Base-by-base conservation (phyloP, 2,329 filamentous ascomycete species). In the Penicillium paneum region DNA sequence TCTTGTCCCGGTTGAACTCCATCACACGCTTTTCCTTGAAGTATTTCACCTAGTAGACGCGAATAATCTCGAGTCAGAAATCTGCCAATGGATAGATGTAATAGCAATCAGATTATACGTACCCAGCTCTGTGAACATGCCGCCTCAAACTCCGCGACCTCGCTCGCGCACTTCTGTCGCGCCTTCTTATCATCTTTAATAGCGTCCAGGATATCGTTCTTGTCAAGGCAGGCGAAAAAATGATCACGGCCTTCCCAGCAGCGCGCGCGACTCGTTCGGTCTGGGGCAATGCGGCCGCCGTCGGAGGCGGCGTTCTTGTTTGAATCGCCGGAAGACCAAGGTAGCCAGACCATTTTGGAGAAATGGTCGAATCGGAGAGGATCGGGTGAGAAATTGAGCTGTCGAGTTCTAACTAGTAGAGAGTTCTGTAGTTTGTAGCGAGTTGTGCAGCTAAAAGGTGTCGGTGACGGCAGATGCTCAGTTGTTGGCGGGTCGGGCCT, bases 21-120 rank as follows among this genome's bases (percentile, higher is more conserved):
- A 95, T 93, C 34, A 97, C 90, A 67, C 94, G 83, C 77, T 91
- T 89, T 75, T 97, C 92, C 80, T 97, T 97, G 77, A 99, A 99
- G 75, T 99, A 97, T 76, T 91, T 91, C 57, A 97, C 89, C 90
- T 94, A 65, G 19, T 13, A 34, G 13, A 44, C 17, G 19, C 8
- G 11, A 44, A 31, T 10, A 35, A 29, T 21, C 3, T 29, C 10
- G 15, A 32, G 38, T 49, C 15, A 42, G 38, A 31, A 32, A 46
- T n/a, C 7, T 8, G 24, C n/a, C 7, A 21, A 21, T 15, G 19
- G n/a, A 34, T n/a, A 21, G 8, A 34, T n/a, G 12, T 44, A n/a
- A 24, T 5, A n/a, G n/a, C n/a, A n/a, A 51, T 32, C 32, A 40
- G 26, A 47, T 12, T 34, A 35, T 43, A 82, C 87, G 64, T 75